Conservation (phyloP, 2,329 filamentous ascomycete species). For the Cryphonectria nitschkei region DNA sequence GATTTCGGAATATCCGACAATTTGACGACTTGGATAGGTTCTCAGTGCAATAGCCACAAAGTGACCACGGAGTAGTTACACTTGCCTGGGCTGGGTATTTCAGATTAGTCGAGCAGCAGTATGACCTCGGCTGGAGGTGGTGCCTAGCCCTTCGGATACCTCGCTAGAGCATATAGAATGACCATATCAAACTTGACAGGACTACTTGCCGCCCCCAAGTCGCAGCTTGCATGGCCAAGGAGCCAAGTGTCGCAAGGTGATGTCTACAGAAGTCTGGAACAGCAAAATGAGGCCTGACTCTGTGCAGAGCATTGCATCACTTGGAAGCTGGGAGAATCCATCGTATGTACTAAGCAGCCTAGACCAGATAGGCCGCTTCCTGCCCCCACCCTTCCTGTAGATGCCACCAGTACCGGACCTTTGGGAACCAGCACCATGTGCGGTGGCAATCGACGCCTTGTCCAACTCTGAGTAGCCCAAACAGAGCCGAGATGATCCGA, state of each 20-base stretch:
- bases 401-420: not conserved
- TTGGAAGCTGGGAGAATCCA: not conserved
- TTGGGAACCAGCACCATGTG: not conserved
- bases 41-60: not conserved
- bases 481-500: not conserved
- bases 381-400: not conserved
- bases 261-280: not conserved
- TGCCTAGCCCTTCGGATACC: not conserved
- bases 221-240: not conserved
- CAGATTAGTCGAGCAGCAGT: not conserved
- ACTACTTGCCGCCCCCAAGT: not conserved
- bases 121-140: not conserved
- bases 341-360: not conserved
- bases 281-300: not conserved
- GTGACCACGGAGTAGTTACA: not conserved
- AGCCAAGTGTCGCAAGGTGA: not conserved
- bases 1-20: no score
- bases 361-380: not conserved
- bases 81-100: not conserved
- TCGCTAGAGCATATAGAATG: not conserved
- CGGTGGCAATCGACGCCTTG: not conserved
- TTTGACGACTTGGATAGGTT: not conserved
- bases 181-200: not conserved
- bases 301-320: not conserved
- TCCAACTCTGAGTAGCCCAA: not conserved